Percentiles rank a stretch among this genome's conserved stretches.
Conservation (phyloP, 441 rosid genomes). For the Flueggea neowawraea region DNA sequence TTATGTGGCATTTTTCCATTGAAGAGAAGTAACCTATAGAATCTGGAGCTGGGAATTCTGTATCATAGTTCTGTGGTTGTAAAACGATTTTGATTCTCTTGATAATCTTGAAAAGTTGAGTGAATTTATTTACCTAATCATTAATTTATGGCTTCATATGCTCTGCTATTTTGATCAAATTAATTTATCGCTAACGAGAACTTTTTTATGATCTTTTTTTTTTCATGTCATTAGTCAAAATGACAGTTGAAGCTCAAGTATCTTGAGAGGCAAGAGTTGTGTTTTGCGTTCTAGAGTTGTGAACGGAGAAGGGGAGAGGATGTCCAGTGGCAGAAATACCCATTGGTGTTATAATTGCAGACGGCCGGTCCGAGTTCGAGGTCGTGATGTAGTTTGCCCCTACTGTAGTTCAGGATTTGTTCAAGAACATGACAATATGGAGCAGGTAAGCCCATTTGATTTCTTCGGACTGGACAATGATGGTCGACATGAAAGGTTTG, state of each 20-base stretch:
- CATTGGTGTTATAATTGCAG: constrained; percentile 93
- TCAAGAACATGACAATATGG: constrained; percentile 76
- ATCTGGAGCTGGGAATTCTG: no score
- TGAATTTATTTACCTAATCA: no score
- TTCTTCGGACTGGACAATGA: constrained; percentile 50
- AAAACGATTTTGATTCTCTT: no score
- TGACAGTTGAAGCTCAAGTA: constrained; percentile 12
- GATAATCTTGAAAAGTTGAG: no score
- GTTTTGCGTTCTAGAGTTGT: constrained; percentile 11
- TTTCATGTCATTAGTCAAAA: neutral
- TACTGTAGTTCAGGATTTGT: constrained; percentile 79
- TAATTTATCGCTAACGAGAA: no score
- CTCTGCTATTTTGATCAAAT: no score
- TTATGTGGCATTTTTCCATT: no score
- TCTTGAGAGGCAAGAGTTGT: constrained; percentile 7
- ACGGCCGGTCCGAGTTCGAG: constrained; percentile 58
- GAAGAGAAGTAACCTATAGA: no score
- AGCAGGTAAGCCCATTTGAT: constrained; percentile 41
- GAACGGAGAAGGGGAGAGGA: constrained; percentile 37
- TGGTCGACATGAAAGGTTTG: constrained; percentile 51
- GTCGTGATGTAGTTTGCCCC: constrained; percentile 53
- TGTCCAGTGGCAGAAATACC: constrained; percentile 80
- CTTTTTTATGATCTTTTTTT: no score
- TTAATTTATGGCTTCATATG: no score
- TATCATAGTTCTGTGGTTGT: no score